phyloP scores from a whole-genome alignment of 306 rosid genomes.

The Vigna radiata region DNA sequence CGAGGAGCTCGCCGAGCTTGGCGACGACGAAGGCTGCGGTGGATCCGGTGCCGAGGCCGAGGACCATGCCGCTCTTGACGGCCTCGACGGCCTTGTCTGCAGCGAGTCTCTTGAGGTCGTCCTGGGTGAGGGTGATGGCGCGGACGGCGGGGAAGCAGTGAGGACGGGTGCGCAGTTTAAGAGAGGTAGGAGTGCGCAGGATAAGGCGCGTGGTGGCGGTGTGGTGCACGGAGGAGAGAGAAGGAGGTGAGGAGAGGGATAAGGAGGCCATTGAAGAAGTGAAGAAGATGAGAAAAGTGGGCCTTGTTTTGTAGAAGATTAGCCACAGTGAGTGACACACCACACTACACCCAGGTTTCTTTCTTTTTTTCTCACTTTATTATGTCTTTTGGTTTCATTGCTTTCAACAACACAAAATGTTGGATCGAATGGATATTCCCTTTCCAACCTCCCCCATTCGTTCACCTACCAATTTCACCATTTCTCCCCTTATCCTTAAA shows the following conservation, averaged over 20 bases:
- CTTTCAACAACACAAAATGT: background rate
- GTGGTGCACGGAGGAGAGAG: constrained; percentile 62
- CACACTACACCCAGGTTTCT: background rate
- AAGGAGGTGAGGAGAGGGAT: constrained; percentile 62
- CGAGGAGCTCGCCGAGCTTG: constrained; percentile 72
- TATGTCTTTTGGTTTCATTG: background rate
- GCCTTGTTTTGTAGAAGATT: background rate
- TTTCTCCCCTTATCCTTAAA: background rate
- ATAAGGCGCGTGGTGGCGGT: constrained; percentile 54
- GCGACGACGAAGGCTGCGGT: constrained; percentile 91
- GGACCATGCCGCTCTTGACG: constrained; percentile 84
- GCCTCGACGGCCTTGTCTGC: constrained; percentile 87
- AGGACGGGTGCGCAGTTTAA: constrained; percentile 53
- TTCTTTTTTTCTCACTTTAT: too few species aligned
- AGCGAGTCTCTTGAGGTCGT: constrained; percentile 82
- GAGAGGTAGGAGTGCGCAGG: constrained; percentile 50
- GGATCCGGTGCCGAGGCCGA: constrained; percentile 92
- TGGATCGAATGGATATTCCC: too few species aligned
- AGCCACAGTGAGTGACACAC: background rate
- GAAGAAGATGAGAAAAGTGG: background rate
- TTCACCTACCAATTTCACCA: background rate
- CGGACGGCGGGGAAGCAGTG: constrained; percentile 51
- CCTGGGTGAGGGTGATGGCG: constrained; percentile 80
- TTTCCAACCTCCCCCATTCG: background rate
- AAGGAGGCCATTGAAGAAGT: constrained; percentile 65